Percentiles rank a stretch among this genome's conserved stretches.
Conservation (phyloP, 805 yeast species). For the Saccharomycopsis javanensis region DNA sequence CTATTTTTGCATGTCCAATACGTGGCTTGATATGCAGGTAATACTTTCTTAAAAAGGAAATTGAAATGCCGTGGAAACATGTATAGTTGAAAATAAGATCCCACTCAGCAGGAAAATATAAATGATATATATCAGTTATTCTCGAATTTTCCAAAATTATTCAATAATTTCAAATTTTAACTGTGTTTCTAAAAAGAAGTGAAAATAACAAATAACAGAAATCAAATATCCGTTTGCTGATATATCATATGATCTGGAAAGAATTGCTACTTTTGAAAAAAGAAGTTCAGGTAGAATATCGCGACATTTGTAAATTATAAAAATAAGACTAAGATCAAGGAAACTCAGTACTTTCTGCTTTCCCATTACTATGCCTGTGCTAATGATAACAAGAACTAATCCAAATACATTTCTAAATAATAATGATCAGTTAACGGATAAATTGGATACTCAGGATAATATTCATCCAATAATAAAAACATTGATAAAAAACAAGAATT, state of each 20-base stretch:
- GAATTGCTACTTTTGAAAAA: too few relatives aligned
- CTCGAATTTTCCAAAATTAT: too few relatives aligned
- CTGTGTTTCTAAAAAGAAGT: too few relatives aligned
- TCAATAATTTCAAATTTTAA: too few relatives aligned
- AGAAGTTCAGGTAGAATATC: neutral
- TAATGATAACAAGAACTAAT: too few relatives aligned
- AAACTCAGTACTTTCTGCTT: neutral
- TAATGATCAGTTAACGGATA: neutral
- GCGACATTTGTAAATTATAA: neutral
- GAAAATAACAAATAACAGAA: too few relatives aligned
- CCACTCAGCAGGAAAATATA: neutral
- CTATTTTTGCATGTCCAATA: neutral
- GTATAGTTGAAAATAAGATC: neutral
- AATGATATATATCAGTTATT: too few relatives aligned
- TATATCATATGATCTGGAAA: too few relatives aligned
- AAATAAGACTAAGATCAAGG: neutral
- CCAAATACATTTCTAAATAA: neutral
- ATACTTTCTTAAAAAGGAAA: neutral
- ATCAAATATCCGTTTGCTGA: too few relatives aligned
- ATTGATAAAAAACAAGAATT: conserved; percentile 1
- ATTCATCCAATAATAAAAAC: neutral
- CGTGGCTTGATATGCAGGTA: neutral
- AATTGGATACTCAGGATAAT: neutral
- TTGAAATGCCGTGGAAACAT: neutral
- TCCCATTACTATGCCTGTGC: neutral